phyloP scores from a whole-genome alignment of 73 alveolate species.

The Paramecium octaurelia region DNA sequence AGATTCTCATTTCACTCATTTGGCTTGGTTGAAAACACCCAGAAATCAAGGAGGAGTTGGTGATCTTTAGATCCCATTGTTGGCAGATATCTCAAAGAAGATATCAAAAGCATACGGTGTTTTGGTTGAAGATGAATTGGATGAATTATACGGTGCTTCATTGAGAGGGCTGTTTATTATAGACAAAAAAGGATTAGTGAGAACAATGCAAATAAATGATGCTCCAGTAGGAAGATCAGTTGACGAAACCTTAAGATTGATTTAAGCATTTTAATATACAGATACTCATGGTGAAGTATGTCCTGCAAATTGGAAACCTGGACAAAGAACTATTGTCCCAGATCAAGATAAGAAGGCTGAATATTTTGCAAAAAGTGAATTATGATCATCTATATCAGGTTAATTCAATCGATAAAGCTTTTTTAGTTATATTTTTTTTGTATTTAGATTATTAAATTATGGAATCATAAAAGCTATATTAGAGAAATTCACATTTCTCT shows the following conservation, averaged over 20 bases:
- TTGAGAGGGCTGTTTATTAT: conserved; percentile 96
- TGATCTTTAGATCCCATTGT: conserved; percentile 92
- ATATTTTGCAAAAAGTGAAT: conserved; percentile 22
- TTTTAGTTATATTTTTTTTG: background rate
- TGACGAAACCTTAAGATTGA: conserved; percentile 94
- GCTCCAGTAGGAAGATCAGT: conserved; percentile 99
- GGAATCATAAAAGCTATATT: conserved; percentile 34
- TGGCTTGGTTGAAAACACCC: conserved; percentile 87
- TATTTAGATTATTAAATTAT: background rate
- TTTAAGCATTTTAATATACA: conserved; percentile 95
- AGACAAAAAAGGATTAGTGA: conserved; percentile 91
- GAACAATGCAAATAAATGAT: conserved; percentile 93
- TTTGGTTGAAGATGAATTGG: conserved; percentile 73
- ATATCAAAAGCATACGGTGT: conserved; percentile 93
- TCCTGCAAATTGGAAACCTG: conserved; percentile 98
- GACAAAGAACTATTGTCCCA: conserved; percentile 89
- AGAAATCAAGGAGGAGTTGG: conserved; percentile 95
- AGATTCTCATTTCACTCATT: conserved; percentile 92
- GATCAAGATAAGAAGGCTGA: conserved; percentile 63
- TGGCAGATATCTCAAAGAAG: conserved; percentile 90
- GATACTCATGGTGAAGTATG: conserved; percentile 98
- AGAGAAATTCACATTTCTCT: background rate
- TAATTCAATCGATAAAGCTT: background rate
- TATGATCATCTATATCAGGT: background rate
- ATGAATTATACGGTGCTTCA: conserved; percentile 81